These are phyloP conservation scores for Termitomyces sp. DNA, from an alignment of 768 basidiomycete genomes.

Conservation along the genomic window DNA sequence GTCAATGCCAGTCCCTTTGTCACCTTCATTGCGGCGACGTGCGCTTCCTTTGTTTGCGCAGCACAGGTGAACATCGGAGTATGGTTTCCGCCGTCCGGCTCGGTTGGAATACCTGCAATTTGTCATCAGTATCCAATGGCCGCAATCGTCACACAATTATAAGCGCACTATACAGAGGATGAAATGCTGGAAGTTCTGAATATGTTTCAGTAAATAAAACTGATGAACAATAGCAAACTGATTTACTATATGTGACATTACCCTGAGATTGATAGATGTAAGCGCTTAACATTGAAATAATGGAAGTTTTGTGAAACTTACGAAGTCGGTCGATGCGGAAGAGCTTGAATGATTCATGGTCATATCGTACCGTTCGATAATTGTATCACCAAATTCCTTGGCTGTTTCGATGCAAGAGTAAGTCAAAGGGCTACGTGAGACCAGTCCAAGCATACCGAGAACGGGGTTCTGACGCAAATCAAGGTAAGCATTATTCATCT, in stretches of 20 bases:
- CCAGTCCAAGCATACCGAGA: constrained; percentile 33
- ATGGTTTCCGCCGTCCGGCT: constrained; percentile 68
- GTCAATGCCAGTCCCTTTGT: constrained; percentile 59
- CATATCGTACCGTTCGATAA: constrained; percentile 39
- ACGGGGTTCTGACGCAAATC: constrained; percentile 55
- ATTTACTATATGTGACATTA: constrained; percentile 63
- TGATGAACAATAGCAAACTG: neutral
- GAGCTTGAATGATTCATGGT: constrained; percentile 22
- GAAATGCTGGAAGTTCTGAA: constrained; percentile 54
- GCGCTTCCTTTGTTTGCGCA: constrained; percentile 55
- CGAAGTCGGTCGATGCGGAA: constrained; percentile 75
- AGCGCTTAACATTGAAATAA: neutral
- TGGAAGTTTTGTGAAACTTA: constrained; percentile 28
- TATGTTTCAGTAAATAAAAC: constrained; percentile 10
- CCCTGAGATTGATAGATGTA: constrained; percentile 37
- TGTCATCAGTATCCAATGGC: constrained; percentile 14
- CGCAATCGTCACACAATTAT: neutral
- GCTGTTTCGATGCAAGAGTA: constrained; percentile 25
- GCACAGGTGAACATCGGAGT: constrained; percentile 61
- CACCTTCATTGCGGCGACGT: constrained; percentile 48
- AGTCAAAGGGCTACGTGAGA: neutral
- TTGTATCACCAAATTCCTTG: constrained; percentile 44
- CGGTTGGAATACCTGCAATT: constrained; percentile 62
- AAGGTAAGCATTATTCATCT: constrained; percentile 35
- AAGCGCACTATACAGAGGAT: constrained; percentile 53